Evolutionary conservation across 257 asterid species (phyloP), one percentile per base, ranked within the genome.

Genomic region (Solanum sitiens): DNA sequence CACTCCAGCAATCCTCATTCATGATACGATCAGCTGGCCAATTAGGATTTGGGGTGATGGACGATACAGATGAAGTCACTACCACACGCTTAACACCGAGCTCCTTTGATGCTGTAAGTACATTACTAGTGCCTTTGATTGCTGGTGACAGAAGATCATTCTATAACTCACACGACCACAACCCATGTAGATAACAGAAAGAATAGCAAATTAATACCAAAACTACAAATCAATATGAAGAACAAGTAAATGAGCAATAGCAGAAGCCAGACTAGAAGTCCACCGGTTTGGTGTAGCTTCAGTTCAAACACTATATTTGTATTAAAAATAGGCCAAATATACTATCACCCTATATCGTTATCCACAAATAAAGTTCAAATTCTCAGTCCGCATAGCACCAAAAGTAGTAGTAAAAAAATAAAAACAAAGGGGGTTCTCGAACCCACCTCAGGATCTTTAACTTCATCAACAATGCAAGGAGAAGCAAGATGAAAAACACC

Each of bases 1-100:
- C 98, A 15, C 95, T 45, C 98, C 98, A 96, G 95, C 99, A 95
- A 75, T 95, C 95, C 90, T 96, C 99, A 75, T 91, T 92, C 93
- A 89, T 93, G 80, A 92, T 92, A 70, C 79, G 88, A 88, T 95
- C 95, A 83, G 92, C 92, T 2, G 96, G 98, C 96, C 95, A 94
- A 67, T 90, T 90, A 47, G 97, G 97, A 92, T 98, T 94, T 16
- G 96, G 95, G 44, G 68, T 7, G 59, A 94, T 90, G 5, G 98
- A 95, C 12, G 99, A 94, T 65, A 88, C 1, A 4, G 99, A 96
- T 32, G 99, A 95, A 1, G 99, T 96, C 79, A 96, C 94, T 37
- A 96, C 99, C 90, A 96, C 97, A 80, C 99, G 98, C 90, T 91
- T 89, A 83, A 95, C 97, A 67, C 98, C 99, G 4, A 92, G 90